Base-by-base conservation (phyloP, 768 basidiomycete species). In the Amanita thiersii region DNA sequence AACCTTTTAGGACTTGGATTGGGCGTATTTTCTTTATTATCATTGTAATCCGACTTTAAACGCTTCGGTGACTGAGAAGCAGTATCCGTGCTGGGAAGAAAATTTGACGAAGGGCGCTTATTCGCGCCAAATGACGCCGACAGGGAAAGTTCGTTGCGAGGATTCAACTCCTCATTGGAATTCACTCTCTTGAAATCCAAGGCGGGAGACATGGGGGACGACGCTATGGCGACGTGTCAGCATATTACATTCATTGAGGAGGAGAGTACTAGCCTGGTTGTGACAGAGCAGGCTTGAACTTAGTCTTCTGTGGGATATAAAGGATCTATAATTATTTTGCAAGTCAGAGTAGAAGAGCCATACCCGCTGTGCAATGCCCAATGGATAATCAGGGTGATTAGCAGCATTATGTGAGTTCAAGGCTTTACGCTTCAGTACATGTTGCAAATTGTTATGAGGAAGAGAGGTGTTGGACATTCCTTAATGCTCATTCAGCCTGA, bases 271-370 rank as follows among this genome's bases (percentile, higher is more conserved):
- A 20, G 33, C 42, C 8, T 29, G 42, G 21, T 18, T 46, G 45
- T 12, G 46, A 39, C 4, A 48, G 49, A 14, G 69, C 68, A 10
- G 72, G 72, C 50, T 71, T 73, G 49, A 73, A 73, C 56, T 69
- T 72, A 32, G 64, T 64, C 5, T 52, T 37, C 44, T 54, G 28
- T 29, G 11, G 42, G 12, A 5, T 17, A 41, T 52, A 15, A 30
- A 46, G 12, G 26, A 25, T 32, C 12, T n/a, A 37, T 29, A 21
- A 14, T 17, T 21, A 37, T 14, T 39, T 20, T 29, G 26, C n/a
- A n/a, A n/a, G n/a, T n/a, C n/a, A n/a, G n/a, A n/a, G n/a, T n/a
- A n/a, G n/a, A n/a, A n/a, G n/a, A n/a, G n/a, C n/a, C n/a, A n/a
- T n/a, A n/a, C n/a, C n/a, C n/a, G n/a, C n/a, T n/a, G n/a, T n/a